phyloP scores from a whole-genome alignment of 371 early-diverging fungal genomes.

The Phascolomyces articulosus region DNA sequence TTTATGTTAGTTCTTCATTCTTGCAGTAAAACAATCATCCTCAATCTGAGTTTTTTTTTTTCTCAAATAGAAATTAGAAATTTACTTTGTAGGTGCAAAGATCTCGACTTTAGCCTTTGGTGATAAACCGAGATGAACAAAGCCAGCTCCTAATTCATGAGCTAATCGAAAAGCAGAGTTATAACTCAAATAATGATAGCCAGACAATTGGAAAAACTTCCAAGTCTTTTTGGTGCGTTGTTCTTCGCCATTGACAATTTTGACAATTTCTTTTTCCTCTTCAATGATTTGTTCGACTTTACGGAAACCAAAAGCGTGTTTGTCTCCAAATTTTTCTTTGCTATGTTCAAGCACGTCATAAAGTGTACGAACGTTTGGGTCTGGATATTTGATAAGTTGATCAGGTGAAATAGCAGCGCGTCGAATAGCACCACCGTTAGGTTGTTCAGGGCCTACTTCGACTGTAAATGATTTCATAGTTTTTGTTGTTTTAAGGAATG shows the following conservation, averaged over 20 bases:
- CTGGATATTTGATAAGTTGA: conserved; percentile 53
- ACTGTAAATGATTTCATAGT: conserved; percentile 19
- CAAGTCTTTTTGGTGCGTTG: conserved; percentile 76
- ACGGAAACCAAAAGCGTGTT: conserved; percentile 72
- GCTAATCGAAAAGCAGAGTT: conserved; percentile 56
- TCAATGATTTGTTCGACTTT: conserved; percentile 62
- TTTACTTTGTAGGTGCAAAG: conserved; percentile 78
- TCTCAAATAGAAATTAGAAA: too few relatives aligned
- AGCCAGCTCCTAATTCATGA: conserved; percentile 64
- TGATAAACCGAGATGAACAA: conserved; percentile 65
- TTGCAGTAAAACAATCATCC: too few relatives aligned
- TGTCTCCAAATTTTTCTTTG: conserved; percentile 42
- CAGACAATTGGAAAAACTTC: conserved; percentile 77
- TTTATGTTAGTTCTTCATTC: too few relatives aligned
- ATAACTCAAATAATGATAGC: conserved; percentile 70
- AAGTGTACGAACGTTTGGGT: conserved; percentile 63
- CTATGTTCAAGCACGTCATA: conserved; percentile 69
- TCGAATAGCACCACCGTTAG: conserved; percentile 20
- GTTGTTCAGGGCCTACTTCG: conserved; percentile 26
- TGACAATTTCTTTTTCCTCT: conserved; percentile 77
- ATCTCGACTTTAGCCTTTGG: conserved; percentile 67
- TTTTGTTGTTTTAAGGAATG: background rate
- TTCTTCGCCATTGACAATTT: conserved; percentile 63
- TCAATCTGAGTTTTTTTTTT: too few relatives aligned
- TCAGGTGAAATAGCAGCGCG: conserved; percentile 59